Evolutionary conservation across 106 monocot species (phyloP), one percentile per base, ranked within the genome.

Genomic region (Dendrobium officinale): DNA sequence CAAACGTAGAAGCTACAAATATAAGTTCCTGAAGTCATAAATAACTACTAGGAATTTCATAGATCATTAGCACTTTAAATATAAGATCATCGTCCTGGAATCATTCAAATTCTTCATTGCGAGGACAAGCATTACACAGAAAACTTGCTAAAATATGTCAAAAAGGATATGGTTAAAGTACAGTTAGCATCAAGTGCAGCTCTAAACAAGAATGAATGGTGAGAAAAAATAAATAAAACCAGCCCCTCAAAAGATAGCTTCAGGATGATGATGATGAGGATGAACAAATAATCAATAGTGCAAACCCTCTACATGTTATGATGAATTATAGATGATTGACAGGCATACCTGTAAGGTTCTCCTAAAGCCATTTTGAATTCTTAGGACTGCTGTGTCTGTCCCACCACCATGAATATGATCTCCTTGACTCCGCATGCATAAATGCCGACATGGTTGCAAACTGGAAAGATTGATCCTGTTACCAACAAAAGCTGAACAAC

Each of bases 351-450:
- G 85, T 83, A 40, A 99, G 92, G 77, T 99, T 92, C 83, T 99
- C 98, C 81, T 95, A 88, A 59, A 99, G 95, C 98, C 98, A 99
- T 93, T 93, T 92, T 4, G 98, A 99, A 68, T 99, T 92, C 72
- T 99, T 99, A 9, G 95, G 92, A 79, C 92, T 88, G 68, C 88
- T 95, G 79, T 95, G 95, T 73, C 98, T 95, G 81, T 93, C 92
- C 98, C 98, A 99, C 95, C 92, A 99, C 98, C 98, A 99, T 42
- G 98, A 99, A 75, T 99, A 99, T 78, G 83, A 73, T 40, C 95
- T 80, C 72, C 83, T 86, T 2, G 91, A 85, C 51, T 92, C 92
- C n/a, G 73, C 79, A 77, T 83, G 88, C n/a, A 88, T 77, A 67
- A 87, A 67, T n/a, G 86, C 75, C 7, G 92, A 88, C 98, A 95